Evolutionary conservation across 2,329 filamentous ascomycete species (phyloP).

Genomic region (Coniochaeta sp.): DNA sequence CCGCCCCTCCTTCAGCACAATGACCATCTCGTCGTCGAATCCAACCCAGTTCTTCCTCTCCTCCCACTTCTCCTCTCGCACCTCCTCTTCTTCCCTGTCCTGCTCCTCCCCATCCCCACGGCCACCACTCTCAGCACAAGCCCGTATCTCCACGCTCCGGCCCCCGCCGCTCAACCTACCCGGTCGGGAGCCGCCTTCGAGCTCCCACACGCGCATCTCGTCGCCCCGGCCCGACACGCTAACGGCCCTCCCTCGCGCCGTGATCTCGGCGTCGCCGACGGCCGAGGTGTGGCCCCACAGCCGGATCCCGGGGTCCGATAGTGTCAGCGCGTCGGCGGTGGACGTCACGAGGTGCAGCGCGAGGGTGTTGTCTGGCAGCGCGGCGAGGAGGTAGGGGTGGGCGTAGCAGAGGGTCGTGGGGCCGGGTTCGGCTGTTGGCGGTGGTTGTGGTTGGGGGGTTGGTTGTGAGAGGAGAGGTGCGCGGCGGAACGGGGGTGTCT

Average conservation of each 20-base stretch:
- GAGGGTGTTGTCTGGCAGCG: constrained; percentile 81
- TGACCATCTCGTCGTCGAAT: constrained; percentile 89
- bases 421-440: constrained; percentile 22
- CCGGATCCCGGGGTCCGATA: constrained; percentile 66
- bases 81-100: constrained; percentile 9
- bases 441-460: constrained; percentile 1
- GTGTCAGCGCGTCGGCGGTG: constrained; percentile 54
- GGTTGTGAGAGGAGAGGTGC: not conserved
- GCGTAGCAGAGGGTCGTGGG: constrained; percentile 61
- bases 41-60: constrained; percentile 62
- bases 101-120: not conserved
- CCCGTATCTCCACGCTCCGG: constrained; percentile 39
- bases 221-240: constrained; percentile 78
- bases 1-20: constrained; percentile 67
- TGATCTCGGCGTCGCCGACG: constrained; percentile 79
- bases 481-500: too few species aligned
- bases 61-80: constrained; percentile 26
- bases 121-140: not conserved
- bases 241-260: constrained; percentile 77
- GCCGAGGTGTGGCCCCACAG: constrained; percentile 91
- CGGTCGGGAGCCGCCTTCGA: constrained; percentile 58
- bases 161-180: constrained; percentile 17
- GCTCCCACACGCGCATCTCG: constrained; percentile 80
- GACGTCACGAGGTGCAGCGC: constrained; percentile 77
- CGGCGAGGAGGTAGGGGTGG: constrained; percentile 80